Base-by-base conservation (phyloP, 2,329 filamentous ascomycete species). In the Fusarium sp. region DNA sequence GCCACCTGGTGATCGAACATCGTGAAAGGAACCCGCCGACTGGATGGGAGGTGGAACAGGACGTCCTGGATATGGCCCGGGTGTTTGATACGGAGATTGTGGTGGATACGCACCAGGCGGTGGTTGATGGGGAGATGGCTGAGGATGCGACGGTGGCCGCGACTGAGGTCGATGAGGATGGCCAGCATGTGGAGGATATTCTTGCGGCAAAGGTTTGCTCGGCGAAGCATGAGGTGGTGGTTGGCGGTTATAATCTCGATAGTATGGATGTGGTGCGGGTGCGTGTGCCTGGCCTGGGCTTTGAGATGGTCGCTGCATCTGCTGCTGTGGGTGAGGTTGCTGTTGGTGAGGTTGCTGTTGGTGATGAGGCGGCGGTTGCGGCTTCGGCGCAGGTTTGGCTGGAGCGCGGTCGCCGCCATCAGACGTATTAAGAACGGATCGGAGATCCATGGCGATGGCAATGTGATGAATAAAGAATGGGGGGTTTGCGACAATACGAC, bases 401-500 rank as follows among this genome's bases (percentile, higher is more conserved):
- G 77, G 76, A 45, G 75, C 73, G 65, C 78, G 76, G 50, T 79
- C 82, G 70, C 79, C 82, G 59, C 78, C 78, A 64, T 85, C 86
- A 35, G 83, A 81, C 22, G 82, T 79, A 75, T 88, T 89, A 47
- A 89, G 77, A 71, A 89, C 84, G 17, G 82, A 82, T 66, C 80
- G 78, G 58, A 87, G 80, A 79, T 87, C 84, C 85, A 87, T 83
- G 55, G 61, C 39, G 41, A 46, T 44, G 24, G 30, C 24, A 32
- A 57, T 48, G 37, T 30, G n/a, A 40, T 28, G 46, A 39, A 56
- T 22, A 30, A 40, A 50, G 35, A 59, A 43, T 50, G 41, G 61
- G 46, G 56, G 57, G 56, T 46, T 57, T 59, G 62, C 63, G 71
- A 68, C 55, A 56, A 60, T 47, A 62, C 47, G 59, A 65, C 45